phyloP scores from a whole-genome alignment of 305 asterid genomes.

The Solanum aculeatissimum region DNA sequence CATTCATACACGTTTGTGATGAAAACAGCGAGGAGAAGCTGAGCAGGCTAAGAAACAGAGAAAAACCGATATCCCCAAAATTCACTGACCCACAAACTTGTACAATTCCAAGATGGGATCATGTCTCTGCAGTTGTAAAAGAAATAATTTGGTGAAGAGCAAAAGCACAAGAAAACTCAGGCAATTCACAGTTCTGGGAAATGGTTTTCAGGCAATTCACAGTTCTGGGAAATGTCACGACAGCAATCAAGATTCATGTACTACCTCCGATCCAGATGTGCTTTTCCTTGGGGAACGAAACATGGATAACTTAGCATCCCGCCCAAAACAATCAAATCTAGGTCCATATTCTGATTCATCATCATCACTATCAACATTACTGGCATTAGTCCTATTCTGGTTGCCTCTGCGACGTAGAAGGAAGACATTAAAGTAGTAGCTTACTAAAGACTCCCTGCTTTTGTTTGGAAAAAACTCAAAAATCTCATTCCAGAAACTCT shows the following conservation, averaged over 20 bases:
- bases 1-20: neutral
- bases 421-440: conserved; percentile 78
- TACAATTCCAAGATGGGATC: neutral
- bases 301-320: conserved; percentile 16
- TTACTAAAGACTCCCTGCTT: conserved; percentile 52
- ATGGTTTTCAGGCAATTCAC: conserved; percentile 22
- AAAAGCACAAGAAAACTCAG: conserved; percentile 1
- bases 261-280: conserved; percentile 16
- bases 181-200: conserved; percentile 21
- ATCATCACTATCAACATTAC: conserved; percentile 58
- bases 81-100: neutral
- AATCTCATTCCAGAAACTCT: conserved; percentile 50
- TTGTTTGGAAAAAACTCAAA: conserved; percentile 37
- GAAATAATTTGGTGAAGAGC: neutral
- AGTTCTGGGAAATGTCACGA: neutral
- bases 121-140: neutral
- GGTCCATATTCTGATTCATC: conserved; percentile 53
- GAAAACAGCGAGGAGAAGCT: neutral
- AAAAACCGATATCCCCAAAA: neutral
- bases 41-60: neutral
- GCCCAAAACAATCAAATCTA: conserved; percentile 30
- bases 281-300: conserved; percentile 67
- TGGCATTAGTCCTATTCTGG: conserved; percentile 48
- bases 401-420: conserved; percentile 50
- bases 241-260: neutral